phyloP scores from a whole-genome alignment of 164 flowering plant species.

The Santalum album region DNA sequence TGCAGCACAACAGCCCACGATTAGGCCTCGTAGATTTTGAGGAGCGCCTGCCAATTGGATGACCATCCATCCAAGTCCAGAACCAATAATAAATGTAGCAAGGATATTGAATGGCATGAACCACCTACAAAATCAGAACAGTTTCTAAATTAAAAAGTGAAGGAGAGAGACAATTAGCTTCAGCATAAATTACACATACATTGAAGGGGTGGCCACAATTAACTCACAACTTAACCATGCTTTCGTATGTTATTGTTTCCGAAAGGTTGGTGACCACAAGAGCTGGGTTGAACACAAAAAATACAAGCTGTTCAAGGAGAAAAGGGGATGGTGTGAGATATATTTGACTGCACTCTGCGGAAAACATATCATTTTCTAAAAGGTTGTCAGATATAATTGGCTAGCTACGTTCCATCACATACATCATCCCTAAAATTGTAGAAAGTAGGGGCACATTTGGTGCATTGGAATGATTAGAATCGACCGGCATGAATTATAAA shows the following conservation, averaged over 20 bases:
- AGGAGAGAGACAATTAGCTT: background rate
- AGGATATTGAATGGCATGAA: constrained; percentile 85
- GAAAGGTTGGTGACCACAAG: constrained; percentile 49
- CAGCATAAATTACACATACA: background rate
- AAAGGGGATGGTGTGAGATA: background rate
- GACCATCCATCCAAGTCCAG: constrained; percentile 61
- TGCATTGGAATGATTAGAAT: too few species aligned
- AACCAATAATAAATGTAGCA: constrained; percentile 57
- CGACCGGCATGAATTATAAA: too few species aligned
- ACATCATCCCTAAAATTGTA: background rate
- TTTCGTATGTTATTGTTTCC: constrained; percentile 47
- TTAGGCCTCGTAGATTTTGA: constrained; percentile 53
- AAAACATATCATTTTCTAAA: background rate
- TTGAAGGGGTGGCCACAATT: background rate
- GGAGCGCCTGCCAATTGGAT: constrained; percentile 50
- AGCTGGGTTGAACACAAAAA: constrained; percentile 69
- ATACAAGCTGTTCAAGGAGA: constrained; percentile 44
- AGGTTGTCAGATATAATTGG: background rate
- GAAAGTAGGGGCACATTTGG: background rate
- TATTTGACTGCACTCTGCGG: too few species aligned
- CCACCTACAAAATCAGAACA: constrained; percentile 50
- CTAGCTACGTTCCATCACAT: background rate
- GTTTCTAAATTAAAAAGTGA: background rate
- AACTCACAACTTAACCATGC: constrained; percentile 49
- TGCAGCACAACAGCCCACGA: constrained; percentile 74